Conservation (phyloP, 768 basidiomycete species). For the Paxillus ammoniavirescens region DNA sequence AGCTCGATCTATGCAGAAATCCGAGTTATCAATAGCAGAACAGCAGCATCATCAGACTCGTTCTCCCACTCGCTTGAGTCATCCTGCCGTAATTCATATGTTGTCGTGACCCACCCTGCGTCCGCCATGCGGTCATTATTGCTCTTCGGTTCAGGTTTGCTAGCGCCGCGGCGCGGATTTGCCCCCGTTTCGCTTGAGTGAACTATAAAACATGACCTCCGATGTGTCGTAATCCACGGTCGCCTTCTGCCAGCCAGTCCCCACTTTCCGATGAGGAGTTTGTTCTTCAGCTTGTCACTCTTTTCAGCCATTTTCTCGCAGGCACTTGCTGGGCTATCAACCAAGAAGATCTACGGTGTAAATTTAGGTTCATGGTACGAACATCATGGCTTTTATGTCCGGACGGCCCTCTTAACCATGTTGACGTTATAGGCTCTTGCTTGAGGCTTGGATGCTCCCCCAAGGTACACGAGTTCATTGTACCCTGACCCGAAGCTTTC, state of each 20-base stretch:
- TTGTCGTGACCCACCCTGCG: too few species aligned
- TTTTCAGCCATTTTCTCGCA: constrained; percentile 13
- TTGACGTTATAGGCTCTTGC: constrained; percentile 53
- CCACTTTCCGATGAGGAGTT: constrained; percentile 17
- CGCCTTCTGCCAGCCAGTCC: neutral
- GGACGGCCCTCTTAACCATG: neutral
- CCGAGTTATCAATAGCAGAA: too few species aligned
- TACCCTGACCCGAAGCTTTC: neutral
- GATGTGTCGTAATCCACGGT: neutral
- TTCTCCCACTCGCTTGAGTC: too few species aligned
- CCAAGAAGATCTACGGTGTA: constrained; percentile 62
- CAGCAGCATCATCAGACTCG: too few species aligned
- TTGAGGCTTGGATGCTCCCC: constrained; percentile 85
- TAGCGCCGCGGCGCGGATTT: too few species aligned
- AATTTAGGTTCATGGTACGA: constrained; percentile 66
- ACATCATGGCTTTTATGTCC: neutral
- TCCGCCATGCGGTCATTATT: too few species aligned
- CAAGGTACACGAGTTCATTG: constrained; percentile 38
- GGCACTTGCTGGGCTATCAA: constrained; percentile 19
- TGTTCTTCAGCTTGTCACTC: constrained; percentile 11
- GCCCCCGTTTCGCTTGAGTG: too few species aligned
- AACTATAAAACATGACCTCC: neutral
- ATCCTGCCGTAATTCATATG: too few species aligned
- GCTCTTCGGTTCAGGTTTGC: too few species aligned
- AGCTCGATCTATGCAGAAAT: too few species aligned